Percentiles rank a stretch among this genome's conserved stretches.
These are phyloP conservation scores for Kodamaea alishanica DNA, from an alignment of 1,139 yeast genomes.

Conservation along the genomic window DNA sequence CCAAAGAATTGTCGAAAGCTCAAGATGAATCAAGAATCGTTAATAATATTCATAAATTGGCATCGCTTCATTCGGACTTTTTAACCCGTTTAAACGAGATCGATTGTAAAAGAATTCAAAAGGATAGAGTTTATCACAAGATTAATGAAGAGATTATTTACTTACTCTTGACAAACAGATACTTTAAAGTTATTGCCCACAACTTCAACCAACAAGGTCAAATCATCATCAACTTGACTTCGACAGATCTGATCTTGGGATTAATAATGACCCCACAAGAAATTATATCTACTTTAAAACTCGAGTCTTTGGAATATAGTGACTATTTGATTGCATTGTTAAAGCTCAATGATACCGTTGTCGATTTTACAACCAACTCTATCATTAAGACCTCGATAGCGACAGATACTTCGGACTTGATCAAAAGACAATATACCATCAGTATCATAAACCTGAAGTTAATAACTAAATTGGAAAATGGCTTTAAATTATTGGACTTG, in stretches of 20 bases:
- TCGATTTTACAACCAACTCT: slow-evolving; percentile 28
- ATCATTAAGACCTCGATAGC: slow-evolving; percentile 24
- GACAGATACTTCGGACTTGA: background rate
- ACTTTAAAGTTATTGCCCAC: slow-evolving; percentile 18
- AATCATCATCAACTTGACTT: slow-evolving; percentile 4
- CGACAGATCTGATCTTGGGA: slow-evolving; percentile 10
- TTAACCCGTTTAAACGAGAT: slow-evolving; percentile 4
- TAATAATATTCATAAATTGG: slow-evolving; percentile 4
- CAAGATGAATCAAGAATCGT: background rate
- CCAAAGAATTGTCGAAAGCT: background rate
- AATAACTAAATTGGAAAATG: slow-evolving; percentile 25
- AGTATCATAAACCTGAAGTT: slow-evolving; percentile 24
- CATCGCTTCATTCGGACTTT: slow-evolving; percentile 2
- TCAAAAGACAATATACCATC: slow-evolving; percentile 20
- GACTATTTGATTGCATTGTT: slow-evolving; percentile 24
- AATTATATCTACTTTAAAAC: slow-evolving; percentile 11
- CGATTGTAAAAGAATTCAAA: slow-evolving; percentile 18
- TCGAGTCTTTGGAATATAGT: slow-evolving; percentile 18
- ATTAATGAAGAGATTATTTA: slow-evolving; percentile 22
- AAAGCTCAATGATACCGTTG: slow-evolving; percentile 23
- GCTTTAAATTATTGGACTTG: slow-evolving; percentile 30
- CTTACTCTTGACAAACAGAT: slow-evolving; percentile 18
- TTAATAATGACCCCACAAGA: slow-evolving; percentile 21
- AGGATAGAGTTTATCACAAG: slow-evolving; percentile 19
- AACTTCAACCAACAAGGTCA: slow-evolving; percentile 5